These are phyloP conservation scores for Scedosporium minutisporum DNA, from an alignment of 2,329 filamentous ascomycete genomes.

Conservation along the genomic window DNA sequence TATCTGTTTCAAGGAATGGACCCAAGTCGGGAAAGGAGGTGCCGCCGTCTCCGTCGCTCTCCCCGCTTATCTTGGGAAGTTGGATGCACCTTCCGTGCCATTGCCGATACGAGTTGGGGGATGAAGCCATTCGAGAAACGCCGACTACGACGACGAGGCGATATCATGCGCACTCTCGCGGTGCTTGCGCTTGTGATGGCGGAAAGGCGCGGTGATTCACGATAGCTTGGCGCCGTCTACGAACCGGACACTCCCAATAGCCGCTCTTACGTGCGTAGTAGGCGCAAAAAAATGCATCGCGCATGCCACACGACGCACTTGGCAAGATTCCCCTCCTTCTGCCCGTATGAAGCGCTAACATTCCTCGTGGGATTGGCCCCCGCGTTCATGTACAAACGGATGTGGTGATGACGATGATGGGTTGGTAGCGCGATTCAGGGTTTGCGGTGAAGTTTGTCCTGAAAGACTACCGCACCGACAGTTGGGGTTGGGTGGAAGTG, in stretches of 20 bases:
- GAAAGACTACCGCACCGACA: too few relatives aligned
- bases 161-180: neutral
- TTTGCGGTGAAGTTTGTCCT: too few relatives aligned
- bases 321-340: neutral
- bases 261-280: neutral
- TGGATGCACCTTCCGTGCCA: neutral
- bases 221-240: neutral
- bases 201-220: neutral
- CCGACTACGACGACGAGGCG: neutral
- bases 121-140: too few relatives aligned
- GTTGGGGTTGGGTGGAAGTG: too few relatives aligned
- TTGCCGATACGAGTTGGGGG: neutral
- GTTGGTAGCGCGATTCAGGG: too few relatives aligned
- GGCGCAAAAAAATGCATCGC: neutral
- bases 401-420: too few relatives aligned
- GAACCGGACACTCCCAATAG: neutral
- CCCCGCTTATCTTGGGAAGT: neutral
- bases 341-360: neutral
- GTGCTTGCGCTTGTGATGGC: neutral
- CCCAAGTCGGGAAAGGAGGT: neutral
- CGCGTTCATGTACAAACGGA: neutral
- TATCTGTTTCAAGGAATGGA: neutral
- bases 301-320: neutral
- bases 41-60: neutral
- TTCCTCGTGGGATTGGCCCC: neutral